phyloP scores from a whole-genome alignment of 495 filamentous ascomycete species.

The Penicillium waksmanii region DNA sequence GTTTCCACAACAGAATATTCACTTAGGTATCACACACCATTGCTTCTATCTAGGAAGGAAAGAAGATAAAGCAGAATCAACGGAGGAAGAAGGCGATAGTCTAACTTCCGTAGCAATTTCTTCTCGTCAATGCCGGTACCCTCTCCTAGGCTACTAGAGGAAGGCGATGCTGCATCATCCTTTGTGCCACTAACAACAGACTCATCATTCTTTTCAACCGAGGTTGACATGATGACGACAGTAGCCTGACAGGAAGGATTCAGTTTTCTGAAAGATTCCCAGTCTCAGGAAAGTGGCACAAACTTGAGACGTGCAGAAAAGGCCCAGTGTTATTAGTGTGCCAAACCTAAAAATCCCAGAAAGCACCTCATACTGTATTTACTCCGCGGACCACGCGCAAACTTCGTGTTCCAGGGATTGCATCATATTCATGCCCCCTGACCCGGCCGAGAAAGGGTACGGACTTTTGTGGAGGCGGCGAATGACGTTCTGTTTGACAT shows the following conservation, averaged over 20 bases:
- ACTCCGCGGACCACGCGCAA: not conserved
- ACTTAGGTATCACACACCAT: constrained; percentile 48
- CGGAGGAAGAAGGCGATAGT: constrained; percentile 65
- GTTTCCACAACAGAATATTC: constrained; percentile 1
- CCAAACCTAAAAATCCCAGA: not conserved
- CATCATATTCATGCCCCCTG: not conserved
- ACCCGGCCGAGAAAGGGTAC: constrained; percentile 2
- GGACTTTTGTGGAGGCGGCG: not conserved
- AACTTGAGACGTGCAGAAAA: not conserved
- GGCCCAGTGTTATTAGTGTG: not conserved
- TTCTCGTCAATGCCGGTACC: constrained; percentile 58
- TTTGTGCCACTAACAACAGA: not conserved
- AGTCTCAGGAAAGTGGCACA: not conserved
- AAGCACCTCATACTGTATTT: not conserved
- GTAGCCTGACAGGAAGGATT: not conserved
- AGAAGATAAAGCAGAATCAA: constrained; percentile 71
- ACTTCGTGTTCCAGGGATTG: constrained; percentile 4
- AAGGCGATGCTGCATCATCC: constrained; percentile 12
- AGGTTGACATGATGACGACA: constrained; percentile 12
- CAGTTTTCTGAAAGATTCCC: not conserved
- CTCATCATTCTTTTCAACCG: constrained; percentile 12
- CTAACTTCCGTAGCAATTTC: constrained; percentile 66
- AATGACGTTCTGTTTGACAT: not conserved
- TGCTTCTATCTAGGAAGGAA: constrained; percentile 76
- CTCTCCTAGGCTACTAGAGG: constrained; percentile 25